Evolutionary conservation across 2,329 filamentous ascomycete species (phyloP), one percentile per base, ranked within the genome.

Genomic region (Furcasterigmium furcatum): DNA sequence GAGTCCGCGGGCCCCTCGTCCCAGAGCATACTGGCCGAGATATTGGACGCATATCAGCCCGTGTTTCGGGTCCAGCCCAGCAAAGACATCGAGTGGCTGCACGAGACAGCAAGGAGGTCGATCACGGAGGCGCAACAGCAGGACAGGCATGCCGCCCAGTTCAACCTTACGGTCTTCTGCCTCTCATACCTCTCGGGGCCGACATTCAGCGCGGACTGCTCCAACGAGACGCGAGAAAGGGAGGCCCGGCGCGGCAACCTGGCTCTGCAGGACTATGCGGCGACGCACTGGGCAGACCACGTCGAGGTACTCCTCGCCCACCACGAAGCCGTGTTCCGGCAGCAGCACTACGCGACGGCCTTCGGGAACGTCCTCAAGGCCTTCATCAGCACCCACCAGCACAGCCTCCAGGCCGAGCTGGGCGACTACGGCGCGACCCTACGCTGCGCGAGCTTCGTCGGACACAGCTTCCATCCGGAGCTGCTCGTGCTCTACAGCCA

Each of bases 211-310:
- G 48, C 43, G 12, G 32, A 38, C 1, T 41, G 58, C 5, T 13
- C n/a, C 2, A 44, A 57, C 2, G 16, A 45, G 0, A 21, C 51
- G 1, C 48, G 59, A 12, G 32, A 46, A 6, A 1, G 44, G 0
- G 54, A 47, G 16, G 54, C 55, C 8, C 40, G 43, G 4, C 14
- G 50, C 0, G 67, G 66, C 0, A 57, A 54, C 39, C 70, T 64
- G 44, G 55, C 59, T 1, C 65, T 71, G 36, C 62, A 66, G 14
- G 67, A 71, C 41, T 71, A 71, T 25, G 65, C 65, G 0, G 46
- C 57, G 5, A 54, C 65, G 1, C 52, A 62, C 22, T 70, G 66
- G 67, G 49, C 53, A 18, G 38, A 49, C 13, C 67, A 71, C 45
- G 38, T 70, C 9, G 41, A 55, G 5, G 51, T 41, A 0, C 38